Conservation (phyloP, 495 filamentous ascomycete species). For the Trichoderma reesei region DNA sequence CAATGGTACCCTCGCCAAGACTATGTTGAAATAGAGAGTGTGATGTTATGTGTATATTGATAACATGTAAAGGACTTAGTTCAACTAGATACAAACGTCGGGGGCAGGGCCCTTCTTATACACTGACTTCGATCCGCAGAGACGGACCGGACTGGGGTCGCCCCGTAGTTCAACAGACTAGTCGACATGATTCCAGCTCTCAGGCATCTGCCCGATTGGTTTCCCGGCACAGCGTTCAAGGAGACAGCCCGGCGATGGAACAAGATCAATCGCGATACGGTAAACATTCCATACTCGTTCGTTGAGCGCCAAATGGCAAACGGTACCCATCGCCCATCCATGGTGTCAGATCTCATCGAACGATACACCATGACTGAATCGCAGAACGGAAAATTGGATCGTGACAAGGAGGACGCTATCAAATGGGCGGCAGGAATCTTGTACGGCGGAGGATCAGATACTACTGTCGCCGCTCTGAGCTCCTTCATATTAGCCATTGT, state of each 20-base stretch:
- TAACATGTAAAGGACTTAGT: too few relatives aligned
- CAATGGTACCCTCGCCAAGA: constrained; percentile 30
- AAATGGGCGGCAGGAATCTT: constrained; percentile 40
- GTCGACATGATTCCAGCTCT: constrained; percentile 36
- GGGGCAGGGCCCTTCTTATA: too few relatives aligned
- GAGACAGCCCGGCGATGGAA: constrained; percentile 25
- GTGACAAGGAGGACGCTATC: constrained; percentile 13
- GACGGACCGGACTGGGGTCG: too few relatives aligned
- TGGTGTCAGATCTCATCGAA: constrained; percentile 28
- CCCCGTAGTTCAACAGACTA: too few relatives aligned
- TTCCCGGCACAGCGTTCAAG: constrained; percentile 40
- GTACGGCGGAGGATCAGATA: constrained; percentile 37
- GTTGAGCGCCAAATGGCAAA: constrained; percentile 35
- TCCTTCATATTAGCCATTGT: constrained; percentile 42
- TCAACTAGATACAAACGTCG: too few relatives aligned
- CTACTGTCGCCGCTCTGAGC: constrained; percentile 35
- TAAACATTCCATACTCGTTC: constrained; percentile 32
- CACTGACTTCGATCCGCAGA: too few relatives aligned
- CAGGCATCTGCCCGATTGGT: constrained; percentile 34
- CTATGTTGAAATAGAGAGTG: too few relatives aligned
- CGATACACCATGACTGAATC: constrained; percentile 13
- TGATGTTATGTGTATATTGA: too few relatives aligned
- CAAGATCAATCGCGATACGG: constrained; percentile 17
- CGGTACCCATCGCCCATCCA: constrained; percentile 28
- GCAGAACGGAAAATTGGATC: constrained; percentile 21